Conservation (phyloP, 179 eudicot species). For the Drosera spatulata region DNA sequence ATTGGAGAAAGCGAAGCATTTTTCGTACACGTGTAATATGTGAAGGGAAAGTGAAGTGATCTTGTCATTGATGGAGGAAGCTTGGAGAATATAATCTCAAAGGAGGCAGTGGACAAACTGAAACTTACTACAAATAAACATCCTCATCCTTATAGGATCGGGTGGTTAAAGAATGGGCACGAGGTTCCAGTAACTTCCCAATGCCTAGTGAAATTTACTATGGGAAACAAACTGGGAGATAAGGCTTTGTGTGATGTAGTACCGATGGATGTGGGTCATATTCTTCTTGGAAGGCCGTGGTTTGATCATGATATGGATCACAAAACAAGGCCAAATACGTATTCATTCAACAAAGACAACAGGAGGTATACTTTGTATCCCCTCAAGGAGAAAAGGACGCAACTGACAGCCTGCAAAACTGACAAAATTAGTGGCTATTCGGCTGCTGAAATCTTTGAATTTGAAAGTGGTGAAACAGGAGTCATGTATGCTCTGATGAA, state of each 20-base stretch:
- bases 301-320: background rate
- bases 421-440: too few species aligned
- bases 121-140: background rate
- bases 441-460: too few species aligned
- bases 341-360: background rate
- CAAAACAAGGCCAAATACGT: background rate
- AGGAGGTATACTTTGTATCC: background rate
- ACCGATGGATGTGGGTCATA: background rate
- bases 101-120: background rate
- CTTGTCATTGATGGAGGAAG: background rate
- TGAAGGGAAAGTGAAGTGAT: background rate
- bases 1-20: background rate
- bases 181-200: background rate
- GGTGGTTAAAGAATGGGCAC: background rate
- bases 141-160: background rate
- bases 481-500: too few species aligned
- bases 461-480: too few species aligned
- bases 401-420: background rate
- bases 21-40: background rate
- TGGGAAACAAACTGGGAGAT: background rate
- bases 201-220: background rate
- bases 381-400: background rate
- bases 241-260: background rate
- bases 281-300: background rate
- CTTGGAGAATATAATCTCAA: background rate